Conservation (phyloP, 495 filamentous ascomycete genomes). For the Hypoxylon intermedium region DNA sequence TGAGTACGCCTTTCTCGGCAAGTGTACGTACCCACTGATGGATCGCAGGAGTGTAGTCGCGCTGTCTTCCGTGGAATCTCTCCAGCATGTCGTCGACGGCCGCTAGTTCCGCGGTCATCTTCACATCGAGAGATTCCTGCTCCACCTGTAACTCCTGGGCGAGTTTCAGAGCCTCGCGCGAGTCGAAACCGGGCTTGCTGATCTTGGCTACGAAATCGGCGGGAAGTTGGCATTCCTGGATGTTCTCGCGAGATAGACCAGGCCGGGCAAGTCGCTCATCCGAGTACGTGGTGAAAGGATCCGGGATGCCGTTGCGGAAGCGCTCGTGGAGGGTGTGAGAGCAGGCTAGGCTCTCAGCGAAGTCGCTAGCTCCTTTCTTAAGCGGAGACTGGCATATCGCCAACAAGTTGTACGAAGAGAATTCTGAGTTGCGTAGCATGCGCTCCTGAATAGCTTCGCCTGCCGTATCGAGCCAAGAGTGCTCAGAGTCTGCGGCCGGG, state of each 20-base stretch:
- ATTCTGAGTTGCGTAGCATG: conserved; percentile 49
- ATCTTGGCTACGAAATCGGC: conserved; percentile 8
- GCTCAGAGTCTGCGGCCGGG: conserved; percentile 21
- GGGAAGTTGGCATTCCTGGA: conserved; percentile 9
- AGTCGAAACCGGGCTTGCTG: conserved; percentile 7
- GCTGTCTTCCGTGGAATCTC: conserved; percentile 43
- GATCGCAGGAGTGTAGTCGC: conserved; percentile 51
- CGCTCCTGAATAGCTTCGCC: conserved; percentile 48
- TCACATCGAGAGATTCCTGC: conserved; percentile 34
- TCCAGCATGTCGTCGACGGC: conserved; percentile 34
- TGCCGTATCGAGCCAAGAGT: conserved; percentile 51
- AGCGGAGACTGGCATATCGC: conserved; percentile 54
- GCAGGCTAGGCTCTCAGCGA: conserved; percentile 47
- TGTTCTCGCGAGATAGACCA: conserved; percentile 30
- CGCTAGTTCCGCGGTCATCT: conserved; percentile 36
- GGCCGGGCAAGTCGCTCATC: conserved; percentile 32
- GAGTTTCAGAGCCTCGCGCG: conserved; percentile 19
- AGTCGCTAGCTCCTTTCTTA: conserved; percentile 28
- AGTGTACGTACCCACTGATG: conserved; percentile 54
- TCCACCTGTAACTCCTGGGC: conserved; percentile 33
- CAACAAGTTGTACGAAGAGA: conserved; percentile 54
- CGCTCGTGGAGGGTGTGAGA: conserved; percentile 40
- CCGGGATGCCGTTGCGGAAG: conserved; percentile 16
- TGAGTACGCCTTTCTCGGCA: conserved; percentile 49
- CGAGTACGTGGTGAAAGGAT: conserved; percentile 15